A percentile compares a stretch with the other conserved stretches of the same genome.
phyloP scores from a whole-genome alignment of 2,329 filamentous ascomycete genomes.

The Leptodontidium sp. region DNA sequence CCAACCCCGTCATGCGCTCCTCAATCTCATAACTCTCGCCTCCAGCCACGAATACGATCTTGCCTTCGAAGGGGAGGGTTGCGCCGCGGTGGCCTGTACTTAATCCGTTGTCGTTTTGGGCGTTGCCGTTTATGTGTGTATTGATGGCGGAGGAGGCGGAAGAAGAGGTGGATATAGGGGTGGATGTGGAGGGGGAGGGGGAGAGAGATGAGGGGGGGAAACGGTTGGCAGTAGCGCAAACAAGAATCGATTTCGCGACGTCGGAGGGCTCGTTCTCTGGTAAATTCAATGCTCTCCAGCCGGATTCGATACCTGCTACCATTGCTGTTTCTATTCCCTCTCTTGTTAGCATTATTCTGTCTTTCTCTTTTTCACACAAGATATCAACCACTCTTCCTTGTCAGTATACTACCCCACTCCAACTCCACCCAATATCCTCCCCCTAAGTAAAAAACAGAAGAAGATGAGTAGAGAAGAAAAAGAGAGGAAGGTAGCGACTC shows the following conservation, averaged over 20 bases:
- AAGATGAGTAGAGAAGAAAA: background rate
- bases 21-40: conserved; percentile 34
- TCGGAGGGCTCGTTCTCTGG: conserved; percentile 26
- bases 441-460: background rate
- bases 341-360: too few species aligned
- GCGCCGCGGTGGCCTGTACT: conserved; percentile 12
- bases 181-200: background rate
- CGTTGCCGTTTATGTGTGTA: too few species aligned
- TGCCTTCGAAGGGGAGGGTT: conserved; percentile 29
- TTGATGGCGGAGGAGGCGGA: too few species aligned
- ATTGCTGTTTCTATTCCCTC: conserved; percentile 28
- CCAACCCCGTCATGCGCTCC: conserved; percentile 27
- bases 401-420: too few species aligned
- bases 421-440: too few species aligned
- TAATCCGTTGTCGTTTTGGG: too few species aligned
- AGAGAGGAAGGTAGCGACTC: background rate
- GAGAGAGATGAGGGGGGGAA: background rate
- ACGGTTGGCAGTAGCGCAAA: conserved; percentile 30
- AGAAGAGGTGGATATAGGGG: background rate
- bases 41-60: conserved; percentile 31
- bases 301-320: conserved; percentile 31
- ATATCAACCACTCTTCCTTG: too few species aligned
- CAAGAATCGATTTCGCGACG: conserved; percentile 20
- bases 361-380: too few species aligned
- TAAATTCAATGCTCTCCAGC: conserved; percentile 23